Evolutionary conservation across 139 green algal genomes (phyloP), one percentile per base, ranked within the genome.

Genomic region (Volvox africanus): DNA sequence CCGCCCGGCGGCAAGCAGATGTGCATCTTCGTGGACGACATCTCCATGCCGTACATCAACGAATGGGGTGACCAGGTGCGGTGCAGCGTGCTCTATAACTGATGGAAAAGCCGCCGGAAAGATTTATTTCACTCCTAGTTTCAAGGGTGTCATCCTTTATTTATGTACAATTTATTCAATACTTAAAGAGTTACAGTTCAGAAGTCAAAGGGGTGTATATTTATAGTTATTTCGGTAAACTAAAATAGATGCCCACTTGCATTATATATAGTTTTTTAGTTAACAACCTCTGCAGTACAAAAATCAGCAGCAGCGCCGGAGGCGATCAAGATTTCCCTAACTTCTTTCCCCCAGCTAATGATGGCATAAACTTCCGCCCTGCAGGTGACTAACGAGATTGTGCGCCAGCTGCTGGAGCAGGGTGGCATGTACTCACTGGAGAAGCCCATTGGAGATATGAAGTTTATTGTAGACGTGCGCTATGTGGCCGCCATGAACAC

Each of bases 401-500:
- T 99, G 88, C 94, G 98, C 22, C 98, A 99, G 96, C 95, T 99
- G 89, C 95, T 99, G 84, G 97, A 99, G 93, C 96, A 98, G 93
- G 95, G 94, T 30, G 97, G 97, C 89, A 97, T 99, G 94, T 99
- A 99, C 96, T 96, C 94, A 22, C 91, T 98, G 62, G 98, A 99
- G 83, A 99, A 99, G 94, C 98, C 98, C 76, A 98, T 99, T 85
- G 98, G 98, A 17, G 98, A 99, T 94, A 97, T 99, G 95, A 99
- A 99, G 94, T 97, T 96, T 80, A 94, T 99, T 20, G 93, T 97
- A 30, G 98, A 99, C 93, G 95, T 93, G 13, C 82, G 93, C 61
- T 99, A 98, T 93, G 87, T 99, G 71, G 97, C 94, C 2, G 97
- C 97, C 36, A 99, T 99, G 97, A 98, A 97, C 91, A 92, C 92